Conservation (phyloP, 352 stramenopile genomes). For the Globisporangium iwayamae region DNA sequence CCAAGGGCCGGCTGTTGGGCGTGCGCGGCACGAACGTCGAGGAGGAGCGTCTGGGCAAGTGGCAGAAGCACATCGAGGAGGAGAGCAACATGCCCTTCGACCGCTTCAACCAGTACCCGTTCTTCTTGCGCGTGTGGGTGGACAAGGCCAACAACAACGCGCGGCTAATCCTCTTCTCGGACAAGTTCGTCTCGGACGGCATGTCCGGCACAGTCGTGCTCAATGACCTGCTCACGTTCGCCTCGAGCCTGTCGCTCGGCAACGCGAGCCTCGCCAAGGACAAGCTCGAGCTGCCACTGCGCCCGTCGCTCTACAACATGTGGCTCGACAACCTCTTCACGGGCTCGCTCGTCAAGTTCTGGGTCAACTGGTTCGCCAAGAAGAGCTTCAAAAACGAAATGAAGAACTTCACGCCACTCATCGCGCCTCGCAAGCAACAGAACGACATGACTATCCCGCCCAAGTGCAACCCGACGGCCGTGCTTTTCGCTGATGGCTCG, state of each 20-base stretch:
- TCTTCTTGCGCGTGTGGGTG: slow-evolving; percentile 44
- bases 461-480: slow-evolving; percentile 12
- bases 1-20: slow-evolving; percentile 12
- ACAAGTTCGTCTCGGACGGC: slow-evolving; percentile 45
- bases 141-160: slow-evolving; percentile 24
- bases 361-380: slow-evolving; percentile 8
- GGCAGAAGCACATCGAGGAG: too few relatives aligned
- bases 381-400: slow-evolving; percentile 6
- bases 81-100: too few relatives aligned
- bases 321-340: slow-evolving; percentile 11
- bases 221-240: slow-evolving; percentile 32
- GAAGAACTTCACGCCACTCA: slow-evolving; percentile 11
- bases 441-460: slow-evolving; percentile 9
- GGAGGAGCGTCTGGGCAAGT: too few relatives aligned
- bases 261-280: neutral
- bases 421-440: slow-evolving; percentile 9
- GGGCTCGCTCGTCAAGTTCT: slow-evolving; percentile 9
- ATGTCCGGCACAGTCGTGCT: slow-evolving; percentile 32
- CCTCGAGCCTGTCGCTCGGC: slow-evolving; percentile 8
- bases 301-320: slow-evolving; percentile 27
- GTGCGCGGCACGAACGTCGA: slow-evolving; percentile 44
- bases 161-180: slow-evolving; percentile 40
- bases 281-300: slow-evolving; percentile 20
- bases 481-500: slow-evolving; percentile 13
- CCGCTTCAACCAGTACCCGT: too few relatives aligned